Base-by-base conservation (phyloP, 495 filamentous ascomycete genomes). In the Penicillium dipodomyicola region DNA sequence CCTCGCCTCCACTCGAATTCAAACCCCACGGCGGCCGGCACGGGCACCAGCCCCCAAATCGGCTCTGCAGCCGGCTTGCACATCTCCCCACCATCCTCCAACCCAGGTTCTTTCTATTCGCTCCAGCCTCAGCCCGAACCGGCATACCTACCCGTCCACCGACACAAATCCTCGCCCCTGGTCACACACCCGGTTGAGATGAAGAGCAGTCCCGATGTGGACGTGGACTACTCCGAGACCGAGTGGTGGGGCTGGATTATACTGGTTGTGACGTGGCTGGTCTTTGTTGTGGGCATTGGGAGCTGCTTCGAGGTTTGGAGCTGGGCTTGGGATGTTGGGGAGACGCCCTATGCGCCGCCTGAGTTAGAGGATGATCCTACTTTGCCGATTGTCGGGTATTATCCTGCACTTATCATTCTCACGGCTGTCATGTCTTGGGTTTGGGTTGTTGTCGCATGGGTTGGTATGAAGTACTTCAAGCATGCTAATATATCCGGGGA, bases 291-390 rank as follows among this genome's bases (percentile, higher is more conserved):
- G 1, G 94, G 94, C 25, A 97, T 97, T 86, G 94, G 94, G 29
- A 92, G 87, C 39, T 96, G 92, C 67, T 81, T 96, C 15, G 94
- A 87, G n/a, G 86, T 97, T n/a, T 98, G 94, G 94, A 94, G 86
- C 69, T 98, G 94, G 94, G 93, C 94, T 0, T 97, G 94, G 94
- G 94, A 97, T 76, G 93, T 97, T 7, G 92, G 91, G n/a, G 91
- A 91, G 67, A 96, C 91, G 17, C 92, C 92, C 0, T 92, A 95
- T 67, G 92, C 92, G 52, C 92, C 94, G 35, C 89, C 91, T 6
- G 92, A 96, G 70, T 77, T 96, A 41, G 90, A 96, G 68, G 91
- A 96, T 74, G 92, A 97, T 75, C 86, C 88, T 3, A 96, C 92
- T 1, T 72, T 97, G 56, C 94, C 94, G 12, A 96, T 98, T 63